Evolutionary conservation across 2,329 filamentous ascomycete species (phyloP).

Genomic region (Acrocalymma vagum): DNA sequence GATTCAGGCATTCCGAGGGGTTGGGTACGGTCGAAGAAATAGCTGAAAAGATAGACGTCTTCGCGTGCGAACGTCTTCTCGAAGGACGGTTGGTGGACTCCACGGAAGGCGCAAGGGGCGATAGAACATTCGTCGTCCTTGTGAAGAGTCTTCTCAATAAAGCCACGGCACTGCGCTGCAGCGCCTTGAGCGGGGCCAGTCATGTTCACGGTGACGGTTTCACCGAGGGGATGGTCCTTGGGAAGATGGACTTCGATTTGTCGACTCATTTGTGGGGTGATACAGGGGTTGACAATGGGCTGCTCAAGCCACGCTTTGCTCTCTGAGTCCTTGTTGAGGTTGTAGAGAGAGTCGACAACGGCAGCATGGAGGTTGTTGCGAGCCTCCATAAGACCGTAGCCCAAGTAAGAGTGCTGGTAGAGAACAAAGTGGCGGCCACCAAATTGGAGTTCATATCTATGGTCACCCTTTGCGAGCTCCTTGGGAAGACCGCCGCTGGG

Average conservation of each 20-base stretch:
- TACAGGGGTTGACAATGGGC: slow-evolving; percentile 84
- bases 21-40: slow-evolving; percentile 95
- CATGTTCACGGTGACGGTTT: slow-evolving; percentile 79
- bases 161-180: slow-evolving; percentile 85
- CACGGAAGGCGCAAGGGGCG: slow-evolving; percentile 97
- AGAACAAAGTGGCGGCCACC: slow-evolving; percentile 90
- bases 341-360: slow-evolving; percentile 76
- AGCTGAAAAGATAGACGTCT: slow-evolving; percentile 96
- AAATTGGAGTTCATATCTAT: slow-evolving; percentile 93
- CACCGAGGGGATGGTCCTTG: slow-evolving; percentile 71
- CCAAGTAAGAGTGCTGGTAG: slow-evolving; percentile 98
- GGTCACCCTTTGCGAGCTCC: slow-evolving; percentile 85
- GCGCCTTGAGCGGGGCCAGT: slow-evolving; percentile 79
- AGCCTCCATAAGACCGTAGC: slow-evolving; percentile 95
- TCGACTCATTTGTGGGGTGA: slow-evolving; percentile 80
- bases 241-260: slow-evolving; percentile 76
- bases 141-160: slow-evolving; percentile 88
- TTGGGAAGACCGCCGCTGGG: slow-evolving; percentile 82
- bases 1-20: slow-evolving; percentile 98
- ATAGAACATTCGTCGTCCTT: slow-evolving; percentile 86
- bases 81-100: slow-evolving; percentile 91
- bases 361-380: slow-evolving; percentile 83
- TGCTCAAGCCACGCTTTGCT: slow-evolving; percentile 71
- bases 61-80: slow-evolving; percentile 91
- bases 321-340: slow-evolving; percentile 60